These are phyloP conservation scores for Gliomastix tumulicola DNA, from an alignment of 2,329 filamentous ascomycete genomes.

Conservation along the genomic window DNA sequence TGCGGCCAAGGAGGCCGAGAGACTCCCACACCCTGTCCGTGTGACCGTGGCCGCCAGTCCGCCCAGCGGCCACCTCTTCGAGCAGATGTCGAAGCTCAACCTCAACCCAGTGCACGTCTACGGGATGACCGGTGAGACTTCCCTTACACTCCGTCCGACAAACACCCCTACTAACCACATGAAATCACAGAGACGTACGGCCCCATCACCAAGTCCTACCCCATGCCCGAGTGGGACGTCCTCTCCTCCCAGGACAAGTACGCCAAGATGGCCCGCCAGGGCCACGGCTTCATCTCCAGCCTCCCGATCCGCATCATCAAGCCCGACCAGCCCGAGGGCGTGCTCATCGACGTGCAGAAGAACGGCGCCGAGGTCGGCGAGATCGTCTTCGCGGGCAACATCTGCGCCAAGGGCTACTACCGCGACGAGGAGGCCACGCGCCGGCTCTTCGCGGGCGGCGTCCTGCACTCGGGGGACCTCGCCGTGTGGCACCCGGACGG, in stretches of 20 bases:
- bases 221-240: constrained; percentile 76
- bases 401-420: constrained; percentile 87
- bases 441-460: constrained; percentile 83
- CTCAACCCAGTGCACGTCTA: constrained; percentile 91
- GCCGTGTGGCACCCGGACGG: constrained; percentile 92
- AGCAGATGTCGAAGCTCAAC: constrained; percentile 80
- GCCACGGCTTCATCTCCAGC: constrained; percentile 82
- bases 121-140: constrained; percentile 50
- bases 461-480: constrained; percentile 82
- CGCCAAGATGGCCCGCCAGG: constrained; percentile 85
- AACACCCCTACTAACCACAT: background rate
- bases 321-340: constrained; percentile 61
- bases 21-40: constrained; percentile 61
- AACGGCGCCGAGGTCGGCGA: constrained; percentile 44
- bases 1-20: constrained; percentile 66
- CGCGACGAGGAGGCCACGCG: constrained; percentile 80
- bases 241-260: constrained; percentile 73
- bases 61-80: constrained; percentile 82
- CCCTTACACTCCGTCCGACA: background rate
- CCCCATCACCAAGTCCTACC: constrained; percentile 90
- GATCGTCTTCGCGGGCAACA: constrained; percentile 82
- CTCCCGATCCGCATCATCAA: constrained; percentile 78
- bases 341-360: constrained; percentile 36
- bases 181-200: constrained; percentile 69
- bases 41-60: constrained; percentile 93